Evolutionary conservation across 1,284 basidiomycete genomes (phyloP), one percentile per base, ranked within the genome.

Genomic region (Polyporus tsugae): DNA sequence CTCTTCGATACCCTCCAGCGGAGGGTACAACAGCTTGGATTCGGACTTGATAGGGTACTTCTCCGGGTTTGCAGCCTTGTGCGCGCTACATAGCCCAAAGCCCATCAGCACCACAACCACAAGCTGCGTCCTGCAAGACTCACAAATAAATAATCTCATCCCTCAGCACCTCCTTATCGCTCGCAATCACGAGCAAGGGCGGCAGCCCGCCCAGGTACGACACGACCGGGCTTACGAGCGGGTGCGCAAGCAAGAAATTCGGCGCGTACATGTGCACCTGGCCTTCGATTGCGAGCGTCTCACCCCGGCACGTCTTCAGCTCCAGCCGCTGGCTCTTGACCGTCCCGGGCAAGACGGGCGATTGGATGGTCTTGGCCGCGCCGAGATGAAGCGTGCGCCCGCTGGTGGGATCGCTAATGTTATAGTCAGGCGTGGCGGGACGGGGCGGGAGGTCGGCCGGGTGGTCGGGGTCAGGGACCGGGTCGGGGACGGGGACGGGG

Each of bases 121-220:
- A 49, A 64, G 69, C 29, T 29, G 19, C 36, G 0, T 7, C 7
- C 4, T 10, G 13, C 41, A 36, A 58, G 33, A 2, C 93, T 75
- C 73, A 95, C 93, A 87, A 82, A 76, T 95, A 99, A 46, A 98
- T 89, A 60, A 96, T 91, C 80, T 99, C 97, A 76, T 99, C 97
- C 60, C 95, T 85, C 53, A 99, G 81, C 0, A 98, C 96, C 80
- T 99, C 97, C 73, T 91, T 92, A 74, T 99, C 93, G 44, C 97
- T 93, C 1, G 90, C 93, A 72, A 97, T 90, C 72, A 99, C 84
- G 61, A 95, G 83, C 61, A 99, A 78, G 2, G 97, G 97, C 1
- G 95, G 95, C 0, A 99, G 81, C 0, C 97, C 97, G 9, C 97
- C 97, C 9, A 99, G 86, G 76, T 96, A 97, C 0, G 93, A 91